Evolutionary conservation across 2,329 filamentous ascomycete species (phyloP), one percentile per base, ranked within the genome.

Genomic region (Tolypocladium cylindrosporum): DNA sequence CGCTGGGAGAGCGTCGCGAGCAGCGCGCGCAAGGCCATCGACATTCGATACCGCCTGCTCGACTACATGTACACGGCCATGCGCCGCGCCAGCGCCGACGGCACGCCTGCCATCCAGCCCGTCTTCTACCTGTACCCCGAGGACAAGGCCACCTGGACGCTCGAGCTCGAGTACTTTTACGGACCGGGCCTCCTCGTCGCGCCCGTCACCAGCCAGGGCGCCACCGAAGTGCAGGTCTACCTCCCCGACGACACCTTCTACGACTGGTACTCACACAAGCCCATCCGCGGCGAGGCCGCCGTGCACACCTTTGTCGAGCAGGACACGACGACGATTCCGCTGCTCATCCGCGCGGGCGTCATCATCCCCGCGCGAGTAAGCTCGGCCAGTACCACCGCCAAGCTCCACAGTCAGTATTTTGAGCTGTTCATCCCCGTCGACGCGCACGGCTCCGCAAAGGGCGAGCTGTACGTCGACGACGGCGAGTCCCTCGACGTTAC

Each of bases 31-130:
- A 86, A 83, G 59, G 87, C 85, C 21, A 90, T 92, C 64, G 80
- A 80, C 37, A 84, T 85, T 54, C 81, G 89, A n/a, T 92, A 92
- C 74, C 79, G 82, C 39, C 76, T 92, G n/a, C 77, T 93, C n/a
- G 89, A 91, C 66, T 92, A 92, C 73, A 78, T 90, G 60, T 92
- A 93, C 76, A 91, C 89, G 1, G 83, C 85, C 0, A 77, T 91
- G 63, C 76, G 85, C 67, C 72, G 74, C 58, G 82, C 89, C 68
- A 80, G 77, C 37, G 66, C 75, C 21, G 79, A 79, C 31, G 89
- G 89, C 40, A 79, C 78, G 1, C 88, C 89, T 0, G 75, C 85
- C 61, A 74, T 91, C 57, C 84, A 84, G 64, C 89, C 89, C 0
- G 71, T 91, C 58, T 90, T 88, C 72, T 93, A 86, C 74, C 68